Percentiles rank a stretch among this genome's conserved stretches.
phyloP scores from a whole-genome alignment of 306 rosid genomes.

The Elaeagnus macrophylla region DNA sequence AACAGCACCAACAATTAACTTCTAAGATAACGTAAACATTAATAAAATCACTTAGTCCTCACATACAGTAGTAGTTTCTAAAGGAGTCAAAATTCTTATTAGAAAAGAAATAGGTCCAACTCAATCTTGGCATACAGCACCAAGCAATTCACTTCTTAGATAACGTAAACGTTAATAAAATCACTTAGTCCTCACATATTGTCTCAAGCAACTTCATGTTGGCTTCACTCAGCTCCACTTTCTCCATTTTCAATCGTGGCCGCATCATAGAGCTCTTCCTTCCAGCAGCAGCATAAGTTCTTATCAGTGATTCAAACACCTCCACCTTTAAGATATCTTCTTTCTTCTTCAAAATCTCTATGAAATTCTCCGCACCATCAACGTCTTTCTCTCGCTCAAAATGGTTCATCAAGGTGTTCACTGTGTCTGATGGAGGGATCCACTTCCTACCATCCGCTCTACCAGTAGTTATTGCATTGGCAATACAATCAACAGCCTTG shows the following conservation, averaged over 20 bases:
- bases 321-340: conserved; percentile 36
- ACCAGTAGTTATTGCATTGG: conserved; percentile 52
- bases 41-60: conserved; percentile 36
- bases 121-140: too few species aligned
- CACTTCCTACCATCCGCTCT: conserved; percentile 67
- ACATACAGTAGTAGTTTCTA: conserved; percentile 30
- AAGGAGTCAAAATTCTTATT: conserved; percentile 16
- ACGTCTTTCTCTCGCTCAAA: conserved; percentile 75
- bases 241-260: conserved; percentile 76
- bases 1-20: too few species aligned
- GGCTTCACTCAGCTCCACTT: conserved; percentile 52
- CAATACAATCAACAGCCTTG: conserved; percentile 52
- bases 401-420: conserved; percentile 45
- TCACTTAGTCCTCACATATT: conserved; percentile 46
- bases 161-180: conserved; percentile 1
- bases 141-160: too few species aligned
- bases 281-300: conserved; percentile 73
- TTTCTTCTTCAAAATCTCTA: conserved; percentile 57
- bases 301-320: conserved; percentile 70
- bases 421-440: conserved; percentile 41
- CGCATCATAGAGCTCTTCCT: conserved; percentile 44
- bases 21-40: neutral
- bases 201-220: conserved; percentile 55
- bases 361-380: conserved; percentile 68
- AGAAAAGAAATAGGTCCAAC: neutral